These are phyloP conservation scores for Cicer bijugum DNA, from an alignment of 306 rosid species.

Conservation along the genomic window DNA sequence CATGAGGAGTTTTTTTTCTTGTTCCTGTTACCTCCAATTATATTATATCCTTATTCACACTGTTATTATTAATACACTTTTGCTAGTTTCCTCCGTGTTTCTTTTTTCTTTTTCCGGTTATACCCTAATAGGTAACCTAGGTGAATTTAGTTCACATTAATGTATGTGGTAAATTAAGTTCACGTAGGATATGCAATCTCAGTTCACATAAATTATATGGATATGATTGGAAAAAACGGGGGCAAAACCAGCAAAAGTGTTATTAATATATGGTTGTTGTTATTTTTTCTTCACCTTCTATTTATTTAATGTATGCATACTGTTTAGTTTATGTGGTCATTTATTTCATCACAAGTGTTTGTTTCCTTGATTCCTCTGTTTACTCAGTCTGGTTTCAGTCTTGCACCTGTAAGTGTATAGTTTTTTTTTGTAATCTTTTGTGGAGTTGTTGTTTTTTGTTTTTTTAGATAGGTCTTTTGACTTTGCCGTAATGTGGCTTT, in stretches of 20 bases:
- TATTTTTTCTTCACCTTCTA: neutral
- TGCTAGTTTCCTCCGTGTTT: too few relatives aligned
- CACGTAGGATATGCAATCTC: too few relatives aligned
- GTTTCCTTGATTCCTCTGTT: conserved; percentile 66
- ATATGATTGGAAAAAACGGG: too few relatives aligned
- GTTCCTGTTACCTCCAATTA: conserved; percentile 94
- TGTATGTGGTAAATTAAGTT: too few relatives aligned
- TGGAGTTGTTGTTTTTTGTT: conserved; percentile 25
- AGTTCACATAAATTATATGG: too few relatives aligned
- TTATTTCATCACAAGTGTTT: conserved; percentile 36
- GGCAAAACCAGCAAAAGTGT: neutral
- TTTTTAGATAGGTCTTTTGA: conserved; percentile 8
- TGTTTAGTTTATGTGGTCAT: conserved; percentile 10
- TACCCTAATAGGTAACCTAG: too few relatives aligned
- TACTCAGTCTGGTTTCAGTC: conserved; percentile 99
- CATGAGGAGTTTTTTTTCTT: conserved; percentile 98
- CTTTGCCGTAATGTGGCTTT: conserved; percentile 28
- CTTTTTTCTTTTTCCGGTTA: too few relatives aligned
- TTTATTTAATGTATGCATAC: conserved; percentile 21
- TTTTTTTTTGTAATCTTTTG: conserved; percentile 2
- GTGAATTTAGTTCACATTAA: too few relatives aligned
- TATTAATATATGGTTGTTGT: neutral
- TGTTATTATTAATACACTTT: neutral
- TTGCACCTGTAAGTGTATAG: conserved; percentile 79
- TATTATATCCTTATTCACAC: conserved; percentile 77